Evolutionary conservation across 352 stramenopile species (phyloP), one percentile per base, ranked within the genome.

Genomic region (Phytophthora ramorum): DNA sequence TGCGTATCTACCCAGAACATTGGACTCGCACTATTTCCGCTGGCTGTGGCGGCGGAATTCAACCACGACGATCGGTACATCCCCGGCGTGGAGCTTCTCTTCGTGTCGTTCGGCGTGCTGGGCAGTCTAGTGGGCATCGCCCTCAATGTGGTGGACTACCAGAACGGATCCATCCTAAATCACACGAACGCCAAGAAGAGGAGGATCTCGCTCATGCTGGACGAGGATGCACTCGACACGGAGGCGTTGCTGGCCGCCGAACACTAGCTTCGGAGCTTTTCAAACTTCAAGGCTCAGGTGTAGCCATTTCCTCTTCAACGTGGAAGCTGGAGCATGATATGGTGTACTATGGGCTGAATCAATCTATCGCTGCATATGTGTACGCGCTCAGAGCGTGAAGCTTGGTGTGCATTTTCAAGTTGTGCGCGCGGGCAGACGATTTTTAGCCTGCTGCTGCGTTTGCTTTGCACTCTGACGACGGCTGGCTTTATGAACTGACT

Each of bases 141-240:
- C 20, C 79, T 95, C 38, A 95, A 95, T 44, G 65, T 93, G 19
- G 57, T 93, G 4, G 87, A 95, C 64, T 90, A 83, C 66, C 83
- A 88, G 58, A 93, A 85, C 47, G 87, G 87, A 10, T 93, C 80
- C 6, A 78, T 93, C 35, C 67, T 95, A 14, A 95, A 95, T 59
- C 55, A 79, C 5, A 75, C 77, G 54, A 82, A 85, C 52, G 41
- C 70, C 22, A 75, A 63, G 26, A 78, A 74, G 51, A 72, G 63
- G 62, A 69, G 57, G 30, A 62, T 81, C 37, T 73, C 73, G 47
- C 67, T 78, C 19, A 73, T 82, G 65, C 59, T 90, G 46, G 82
- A 89, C 50, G 80, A 93, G 58, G 78, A 82, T 17, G 71, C 71
- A 14, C 77, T 80, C 12, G 82, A 90, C 69, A 76, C 59, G 6